Base-by-base conservation (phyloP, 257 asterid genomes). In the Solanum dulcamara region DNA sequence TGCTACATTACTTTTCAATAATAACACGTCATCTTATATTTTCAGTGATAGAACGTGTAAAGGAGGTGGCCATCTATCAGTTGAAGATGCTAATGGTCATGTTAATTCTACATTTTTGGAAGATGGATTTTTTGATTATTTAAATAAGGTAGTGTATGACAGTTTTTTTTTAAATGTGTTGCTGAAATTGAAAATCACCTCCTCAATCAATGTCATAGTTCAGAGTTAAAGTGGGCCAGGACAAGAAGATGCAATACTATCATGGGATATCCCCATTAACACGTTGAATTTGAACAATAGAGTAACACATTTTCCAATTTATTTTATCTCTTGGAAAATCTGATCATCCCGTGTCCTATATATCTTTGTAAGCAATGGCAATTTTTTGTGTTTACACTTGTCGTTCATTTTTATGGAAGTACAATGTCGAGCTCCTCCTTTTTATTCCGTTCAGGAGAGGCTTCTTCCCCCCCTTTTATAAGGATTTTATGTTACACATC, bases 81-180 rank as follows among this genome's bases (percentile, higher is more conserved):
- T 92, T 87, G 94, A 92, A 93, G 98, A 94, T 92, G 89, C 92
- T 28, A 85, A 87, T 70, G 98, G 98, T 51, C 85, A 87, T 81
- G 84, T 86, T 71, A 88, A 70, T 44, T 88, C 71, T 68, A 83
- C 87, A 77, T 89, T 90, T 84, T 83, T 91, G 85, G 90, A 92
- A 83, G 92, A 93, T 80, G 97, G 99, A 38, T 95, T 95, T 90
- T 92, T 95, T 57, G 91, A 93, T 89, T 94, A 90, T 90, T 85
- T 97, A 90, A 91, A 93, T 86, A 91, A 92, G 97, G 98, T 90
- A 87, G 32, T 81, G 30, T 59, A 44, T 12, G 28, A 7, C 22
- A 32, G 17, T 74, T 13, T 2, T 24, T 13, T 42, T 42, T 44
- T 8, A 9, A 7, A 8, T 77, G 40, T 44, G 60, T 26, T 48